Percentiles rank a stretch among this genome's conserved stretches.
Conservation (phyloP, 495 filamentous ascomycete genomes). For the Penicillium crystallinum region DNA sequence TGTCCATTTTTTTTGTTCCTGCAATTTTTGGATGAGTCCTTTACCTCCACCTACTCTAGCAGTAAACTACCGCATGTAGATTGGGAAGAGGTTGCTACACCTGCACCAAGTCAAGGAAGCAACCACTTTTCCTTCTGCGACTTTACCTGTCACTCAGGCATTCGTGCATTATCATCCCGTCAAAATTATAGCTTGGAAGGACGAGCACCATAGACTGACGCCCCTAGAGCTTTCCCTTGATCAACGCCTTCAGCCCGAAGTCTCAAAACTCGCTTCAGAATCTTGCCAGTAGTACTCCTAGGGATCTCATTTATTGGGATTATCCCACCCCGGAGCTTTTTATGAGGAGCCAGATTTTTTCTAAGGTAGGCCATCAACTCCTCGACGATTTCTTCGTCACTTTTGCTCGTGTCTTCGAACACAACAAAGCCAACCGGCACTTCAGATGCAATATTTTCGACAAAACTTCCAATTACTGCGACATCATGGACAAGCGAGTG, state of each 20-base stretch:
- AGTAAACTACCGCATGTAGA: neutral
- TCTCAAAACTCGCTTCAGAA: conserved; percentile 9
- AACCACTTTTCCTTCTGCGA: neutral
- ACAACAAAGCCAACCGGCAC: conserved; percentile 70
- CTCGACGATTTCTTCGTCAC: conserved; percentile 20
- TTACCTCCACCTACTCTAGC: neutral
- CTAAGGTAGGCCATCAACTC: neutral
- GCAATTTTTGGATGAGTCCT: neutral
- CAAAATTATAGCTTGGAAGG: neutral
- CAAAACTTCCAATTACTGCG: conserved; percentile 63
- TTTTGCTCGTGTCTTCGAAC: conserved; percentile 8
- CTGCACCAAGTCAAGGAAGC: neutral
- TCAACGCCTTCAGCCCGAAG: neutral
- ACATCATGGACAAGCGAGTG: conserved; percentile 61
- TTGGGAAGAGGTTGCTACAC: neutral
- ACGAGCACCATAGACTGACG: neutral
- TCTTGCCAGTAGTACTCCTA: conserved; percentile 3
- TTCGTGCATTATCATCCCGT: neutral
- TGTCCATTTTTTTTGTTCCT: conserved; percentile 7
- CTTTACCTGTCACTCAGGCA: neutral
- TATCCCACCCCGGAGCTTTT: conserved; percentile 6
- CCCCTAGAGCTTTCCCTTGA: neutral
- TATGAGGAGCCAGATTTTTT: neutral
- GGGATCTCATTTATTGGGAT: conserved; percentile 4
- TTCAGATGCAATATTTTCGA: conserved; percentile 57